These are phyloP conservation scores for Bipolaris cookei DNA, from an alignment of 2,329 filamentous ascomycete species.

Conservation along the genomic window DNA sequence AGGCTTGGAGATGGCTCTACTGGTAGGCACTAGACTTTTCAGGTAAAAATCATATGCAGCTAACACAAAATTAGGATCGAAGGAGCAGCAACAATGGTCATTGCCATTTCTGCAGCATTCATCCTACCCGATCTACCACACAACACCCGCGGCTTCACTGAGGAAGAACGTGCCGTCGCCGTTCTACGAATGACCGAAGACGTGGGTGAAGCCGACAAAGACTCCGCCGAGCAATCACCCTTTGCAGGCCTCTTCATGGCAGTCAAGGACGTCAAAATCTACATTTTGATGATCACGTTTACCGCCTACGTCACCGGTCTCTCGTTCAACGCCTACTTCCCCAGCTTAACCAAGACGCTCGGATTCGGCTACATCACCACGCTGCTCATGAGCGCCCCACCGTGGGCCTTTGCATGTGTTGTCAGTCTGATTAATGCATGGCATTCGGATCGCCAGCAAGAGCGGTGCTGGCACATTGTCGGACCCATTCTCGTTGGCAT, in stretches of 20 bases:
- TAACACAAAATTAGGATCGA: slow-evolving; percentile 41
- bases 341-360: slow-evolving; percentile 48
- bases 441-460: slow-evolving; percentile 59
- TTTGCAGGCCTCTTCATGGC: slow-evolving; percentile 65
- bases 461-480: slow-evolving; percentile 61
- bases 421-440: slow-evolving; percentile 58
- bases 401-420: slow-evolving; percentile 56
- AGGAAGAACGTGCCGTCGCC: slow-evolving; percentile 54
- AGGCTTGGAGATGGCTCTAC: slow-evolving; percentile 51
- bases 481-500: slow-evolving; percentile 52
- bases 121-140: slow-evolving; percentile 46
- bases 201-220: slow-evolving; percentile 56
- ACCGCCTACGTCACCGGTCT: slow-evolving; percentile 65
- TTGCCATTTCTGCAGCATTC: slow-evolving; percentile 41
- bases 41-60: neutral
- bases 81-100: slow-evolving; percentile 42
- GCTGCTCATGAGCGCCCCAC: slow-evolving; percentile 54
- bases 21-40: slow-evolving; percentile 12
- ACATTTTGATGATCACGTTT: slow-evolving; percentile 68
- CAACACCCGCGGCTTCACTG: slow-evolving; percentile 55
- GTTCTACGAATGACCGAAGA: slow-evolving; percentile 54
- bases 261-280: slow-evolving; percentile 66
- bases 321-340: slow-evolving; percentile 47
- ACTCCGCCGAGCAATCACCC: slow-evolving; percentile 54
- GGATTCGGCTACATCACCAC: slow-evolving; percentile 50